These are phyloP conservation scores for Cyberlindnera amylophila DNA, from an alignment of 805 yeast genomes.

Conservation along the genomic window DNA sequence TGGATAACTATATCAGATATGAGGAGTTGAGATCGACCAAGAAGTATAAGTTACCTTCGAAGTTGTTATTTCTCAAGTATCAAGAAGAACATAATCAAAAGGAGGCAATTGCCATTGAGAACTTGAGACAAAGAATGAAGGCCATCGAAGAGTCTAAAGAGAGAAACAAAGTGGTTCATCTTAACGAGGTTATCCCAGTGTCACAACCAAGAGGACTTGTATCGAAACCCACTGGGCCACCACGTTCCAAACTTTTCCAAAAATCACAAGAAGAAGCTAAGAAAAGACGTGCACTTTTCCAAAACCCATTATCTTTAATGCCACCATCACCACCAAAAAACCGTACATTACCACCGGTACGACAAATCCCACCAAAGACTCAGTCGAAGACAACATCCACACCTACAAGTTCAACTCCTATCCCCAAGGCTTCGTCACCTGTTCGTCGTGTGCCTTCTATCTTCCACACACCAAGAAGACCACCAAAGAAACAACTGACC, in stretches of 20 bases:
- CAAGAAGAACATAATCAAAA: slow-evolving; percentile 31
- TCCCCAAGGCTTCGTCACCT: slow-evolving; percentile 1
- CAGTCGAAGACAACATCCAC: background rate
- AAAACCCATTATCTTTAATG: slow-evolving; percentile 16
- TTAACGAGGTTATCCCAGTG: slow-evolving; percentile 23
- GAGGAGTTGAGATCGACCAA: slow-evolving; percentile 12
- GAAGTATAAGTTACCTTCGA: slow-evolving; percentile 33
- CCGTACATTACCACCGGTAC: background rate
- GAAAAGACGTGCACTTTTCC: slow-evolving; percentile 17
- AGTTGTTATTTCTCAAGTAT: slow-evolving; percentile 32
- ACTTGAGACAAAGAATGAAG: slow-evolving; percentile 30
- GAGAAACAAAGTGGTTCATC: slow-evolving; percentile 27
- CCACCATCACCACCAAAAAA: slow-evolving; percentile 3
- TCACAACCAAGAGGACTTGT: background rate
- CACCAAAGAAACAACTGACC: background rate
- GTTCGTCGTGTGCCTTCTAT: slow-evolving; percentile 1
- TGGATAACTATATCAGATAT: slow-evolving; percentile 19
- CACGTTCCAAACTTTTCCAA: slow-evolving; percentile 25
- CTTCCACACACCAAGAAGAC: background rate
- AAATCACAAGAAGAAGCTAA: slow-evolving; percentile 24
- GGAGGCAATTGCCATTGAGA: slow-evolving; percentile 33
- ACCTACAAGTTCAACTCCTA: background rate
- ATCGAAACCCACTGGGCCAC: background rate
- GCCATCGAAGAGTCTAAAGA: slow-evolving; percentile 30
- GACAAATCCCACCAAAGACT: background rate